Evolutionary conservation across 139 green algal species (phyloP), one percentile per base, ranked within the genome.

Genomic region (Klebsormidium nitens): DNA sequence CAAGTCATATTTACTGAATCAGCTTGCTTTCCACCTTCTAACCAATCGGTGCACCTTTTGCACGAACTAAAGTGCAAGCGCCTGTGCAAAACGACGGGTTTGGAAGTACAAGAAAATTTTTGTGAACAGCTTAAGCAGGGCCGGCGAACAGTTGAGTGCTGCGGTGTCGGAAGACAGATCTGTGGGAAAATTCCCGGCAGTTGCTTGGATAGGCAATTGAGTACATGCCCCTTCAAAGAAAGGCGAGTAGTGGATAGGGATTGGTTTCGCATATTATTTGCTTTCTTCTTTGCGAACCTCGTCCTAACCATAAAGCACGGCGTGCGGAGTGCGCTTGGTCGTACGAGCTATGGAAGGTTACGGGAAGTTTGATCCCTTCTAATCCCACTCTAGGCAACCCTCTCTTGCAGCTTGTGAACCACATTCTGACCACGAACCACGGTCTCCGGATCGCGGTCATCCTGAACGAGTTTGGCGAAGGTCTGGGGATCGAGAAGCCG

Each of bases 391-490:
- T 32, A 35, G 59, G 49, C 42, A 8, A 8, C 42, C 42, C 8
- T 19, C 59, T 46, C 3, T 26, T 48, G 28, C 69, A 76, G 0
- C 73, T 98, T 39, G 86, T 98, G 1, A 92, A 95, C 55, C 82
- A 96, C 77, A 91, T 98, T 36, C 81, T 96, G 35, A 89, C 83
- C 1, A 77, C 74, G 2, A 71, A 88, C 5, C 91, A 97, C 46
- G 87, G 90, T 17, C 80, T 71, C 23, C 77, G 85, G 31, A 89
- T 95, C 31, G 91, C 91, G 1, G 90, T 97, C 35, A 91, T 97
- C 28, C 55, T 95, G 44, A 97, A 97, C 48, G 91, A 97, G 69
- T 91, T 88, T 71, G 90, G 88, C 0, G 87, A 88, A 29, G 81
- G 85, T 19, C 67, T 80, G 0, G 88, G 89, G 46, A 88, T 97